Evolutionary conservation across 495 filamentous ascomycete genomes (phyloP).

Genomic region (Cercophora scortea): DNA sequence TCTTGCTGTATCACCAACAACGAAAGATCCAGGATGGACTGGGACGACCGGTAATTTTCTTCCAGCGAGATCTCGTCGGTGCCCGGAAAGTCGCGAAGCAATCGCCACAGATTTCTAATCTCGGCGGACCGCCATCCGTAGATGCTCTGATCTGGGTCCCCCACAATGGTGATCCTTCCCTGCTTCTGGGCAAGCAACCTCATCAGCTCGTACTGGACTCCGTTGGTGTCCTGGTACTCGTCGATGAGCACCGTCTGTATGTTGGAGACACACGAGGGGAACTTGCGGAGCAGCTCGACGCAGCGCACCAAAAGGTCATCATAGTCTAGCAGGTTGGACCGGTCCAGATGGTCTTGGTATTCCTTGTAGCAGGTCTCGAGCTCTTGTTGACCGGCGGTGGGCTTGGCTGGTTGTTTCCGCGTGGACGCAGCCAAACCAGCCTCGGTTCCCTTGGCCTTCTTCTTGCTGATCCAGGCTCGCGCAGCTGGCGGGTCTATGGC

Average conservation of each 20-base stretch:
- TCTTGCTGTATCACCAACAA: conserved; percentile 91
- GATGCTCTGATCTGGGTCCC: conserved; percentile 97
- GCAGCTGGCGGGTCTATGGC: conserved; percentile 62
- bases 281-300: conserved; percentile 65
- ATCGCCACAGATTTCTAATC: conserved; percentile 75
- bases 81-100: conserved; percentile 68
- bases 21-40: conserved; percentile 75
- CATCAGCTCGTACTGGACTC: conserved; percentile 94
- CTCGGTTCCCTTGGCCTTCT: conserved; percentile 67
- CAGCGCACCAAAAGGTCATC: conserved; percentile 88
- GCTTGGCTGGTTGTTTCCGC: conserved; percentile 14
- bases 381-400: conserved; percentile 44
- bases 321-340: conserved; percentile 85
- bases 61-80: conserved; percentile 81
- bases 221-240: conserved; percentile 97
- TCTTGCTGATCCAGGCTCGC: conserved; percentile 70
- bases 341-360: conserved; percentile 67
- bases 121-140: conserved; percentile 98
- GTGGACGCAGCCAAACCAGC: conserved; percentile 8
- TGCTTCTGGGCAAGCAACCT: conserved; percentile 68
- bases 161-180: conserved; percentile 82
- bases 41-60: conserved; percentile 92
- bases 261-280: conserved; percentile 83
- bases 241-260: conserved; percentile 91
- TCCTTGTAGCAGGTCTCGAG: conserved; percentile 67